These are phyloP conservation scores for Podaxis pistillaris DNA, from an alignment of 768 basidiomycete genomes.

Conservation along the genomic window DNA sequence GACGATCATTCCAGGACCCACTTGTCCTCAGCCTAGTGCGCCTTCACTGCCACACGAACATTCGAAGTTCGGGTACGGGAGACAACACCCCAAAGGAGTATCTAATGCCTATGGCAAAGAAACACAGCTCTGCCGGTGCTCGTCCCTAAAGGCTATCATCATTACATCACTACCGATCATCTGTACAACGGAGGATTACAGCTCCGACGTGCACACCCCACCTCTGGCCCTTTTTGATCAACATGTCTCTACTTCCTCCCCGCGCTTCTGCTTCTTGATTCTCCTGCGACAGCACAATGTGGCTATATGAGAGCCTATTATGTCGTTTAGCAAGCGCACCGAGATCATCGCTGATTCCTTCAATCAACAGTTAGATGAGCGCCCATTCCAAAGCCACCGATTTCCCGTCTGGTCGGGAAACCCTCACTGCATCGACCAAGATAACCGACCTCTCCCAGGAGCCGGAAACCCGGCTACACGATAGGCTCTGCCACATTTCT, in stretches of 20 bases:
- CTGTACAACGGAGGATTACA: not conserved
- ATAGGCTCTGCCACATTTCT: not conserved
- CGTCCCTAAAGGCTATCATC: slow-evolving; percentile 8
- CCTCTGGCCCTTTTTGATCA: not conserved
- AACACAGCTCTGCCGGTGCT: not conserved
- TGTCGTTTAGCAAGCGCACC: not conserved
- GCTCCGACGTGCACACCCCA: not conserved
- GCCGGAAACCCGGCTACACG: not conserved
- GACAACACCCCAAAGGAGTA: not conserved
- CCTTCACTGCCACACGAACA: not conserved
- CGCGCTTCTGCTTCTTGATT: not conserved
- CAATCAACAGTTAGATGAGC: not conserved
- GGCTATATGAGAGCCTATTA: not conserved
- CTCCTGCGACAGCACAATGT: not conserved
- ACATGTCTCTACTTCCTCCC: not conserved
- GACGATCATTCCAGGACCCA: not conserved
- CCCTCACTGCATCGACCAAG: too few relatives aligned
- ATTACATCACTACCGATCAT: slow-evolving; percentile 9
- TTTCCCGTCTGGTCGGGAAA: not conserved
- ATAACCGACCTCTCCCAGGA: not conserved
- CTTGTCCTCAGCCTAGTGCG: not conserved
- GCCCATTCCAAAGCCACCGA: not conserved
- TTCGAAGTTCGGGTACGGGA: not conserved
- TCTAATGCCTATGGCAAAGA: not conserved
- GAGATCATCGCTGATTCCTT: not conserved